Percentiles rank a stretch among this genome's conserved stretches.
Conservation (phyloP, 2,329 filamentous ascomycete genomes). For the Claviceps monticola region DNA sequence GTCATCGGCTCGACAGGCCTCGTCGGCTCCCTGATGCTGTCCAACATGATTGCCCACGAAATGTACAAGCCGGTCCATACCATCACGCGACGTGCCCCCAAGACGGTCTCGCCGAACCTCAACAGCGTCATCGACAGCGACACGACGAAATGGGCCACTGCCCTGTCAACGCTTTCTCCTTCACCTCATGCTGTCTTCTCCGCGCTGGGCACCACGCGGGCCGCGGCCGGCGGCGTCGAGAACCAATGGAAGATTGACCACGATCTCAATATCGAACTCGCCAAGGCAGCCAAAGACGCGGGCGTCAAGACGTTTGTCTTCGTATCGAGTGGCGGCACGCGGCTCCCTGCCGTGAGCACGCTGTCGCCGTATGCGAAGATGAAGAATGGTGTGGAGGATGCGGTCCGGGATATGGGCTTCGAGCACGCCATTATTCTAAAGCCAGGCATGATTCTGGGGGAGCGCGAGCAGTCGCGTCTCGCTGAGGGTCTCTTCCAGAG, state of each 20-base stretch:
- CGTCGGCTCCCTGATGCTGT: slow-evolving; percentile 61
- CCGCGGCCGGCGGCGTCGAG: slow-evolving; percentile 57
- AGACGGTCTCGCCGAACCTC: slow-evolving; percentile 43
- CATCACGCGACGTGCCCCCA: slow-evolving; percentile 52
- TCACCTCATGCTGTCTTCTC: slow-evolving; percentile 57
- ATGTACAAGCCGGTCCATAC: slow-evolving; percentile 43
- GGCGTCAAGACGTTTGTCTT: slow-evolving; percentile 67
- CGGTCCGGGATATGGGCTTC: slow-evolving; percentile 57
- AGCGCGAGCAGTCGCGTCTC: slow-evolving; percentile 46
- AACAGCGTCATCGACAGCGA: slow-evolving; percentile 49
- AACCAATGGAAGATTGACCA: slow-evolving; percentile 81
- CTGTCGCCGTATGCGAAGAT: slow-evolving; percentile 47
- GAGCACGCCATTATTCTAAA: slow-evolving; percentile 61
- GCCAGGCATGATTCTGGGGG: slow-evolving; percentile 64
- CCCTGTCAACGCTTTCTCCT: slow-evolving; percentile 41
- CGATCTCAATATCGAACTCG: slow-evolving; percentile 70
- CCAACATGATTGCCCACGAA: slow-evolving; percentile 41
- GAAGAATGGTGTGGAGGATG: slow-evolving; percentile 80
- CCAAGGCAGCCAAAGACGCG: slow-evolving; percentile 56
- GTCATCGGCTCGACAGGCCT: slow-evolving; percentile 55
- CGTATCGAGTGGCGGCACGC: slow-evolving; percentile 45
- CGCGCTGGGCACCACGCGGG: slow-evolving; percentile 67
- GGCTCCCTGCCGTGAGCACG: slow-evolving; percentile 21
- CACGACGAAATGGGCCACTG: slow-evolving; percentile 51
- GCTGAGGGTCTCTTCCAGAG: slow-evolving; percentile 42